Percentiles rank a stretch among this genome's conserved stretches.
Conservation (phyloP, 2,329 filamentous ascomycete genomes). For the Bipolaris gigantea region DNA sequence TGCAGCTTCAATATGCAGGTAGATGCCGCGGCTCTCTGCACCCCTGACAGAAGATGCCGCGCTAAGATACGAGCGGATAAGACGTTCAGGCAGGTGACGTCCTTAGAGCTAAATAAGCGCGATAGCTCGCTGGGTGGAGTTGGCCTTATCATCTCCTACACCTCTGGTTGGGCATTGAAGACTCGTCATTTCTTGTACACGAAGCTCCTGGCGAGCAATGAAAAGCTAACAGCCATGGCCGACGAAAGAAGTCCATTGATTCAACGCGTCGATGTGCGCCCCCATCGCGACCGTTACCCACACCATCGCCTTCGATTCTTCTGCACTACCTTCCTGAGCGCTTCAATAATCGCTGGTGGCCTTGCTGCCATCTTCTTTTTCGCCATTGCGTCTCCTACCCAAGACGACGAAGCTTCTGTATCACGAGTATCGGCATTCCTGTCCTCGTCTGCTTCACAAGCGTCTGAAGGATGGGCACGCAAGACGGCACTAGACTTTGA, state of each 20-base stretch:
- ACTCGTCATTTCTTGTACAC: slow-evolving; percentile 9
- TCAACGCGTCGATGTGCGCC: slow-evolving; percentile 60
- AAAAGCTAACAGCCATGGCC: slow-evolving; percentile 44
- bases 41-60: slow-evolving; percentile 9
- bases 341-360: slow-evolving; percentile 44
- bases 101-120: slow-evolving; percentile 3
- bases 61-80: slow-evolving; percentile 17
- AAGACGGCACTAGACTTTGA: slow-evolving; percentile 55
- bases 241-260: slow-evolving; percentile 69
- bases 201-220: slow-evolving; percentile 25
- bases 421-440: slow-evolving; percentile 12
- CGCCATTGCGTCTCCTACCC: slow-evolving; percentile 40
- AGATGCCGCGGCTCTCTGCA: not conserved
- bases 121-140: slow-evolving; percentile 6
- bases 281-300: slow-evolving; percentile 53
- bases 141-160: slow-evolving; percentile 1
- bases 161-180: slow-evolving; percentile 4
- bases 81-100: slow-evolving; percentile 13
- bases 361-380: slow-evolving; percentile 45
- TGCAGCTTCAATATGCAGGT: too few species aligned
- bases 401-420: slow-evolving; percentile 25
- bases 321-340: slow-evolving; percentile 60
- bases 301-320: slow-evolving; percentile 66
- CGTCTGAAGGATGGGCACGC: slow-evolving; percentile 46
- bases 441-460: slow-evolving; percentile 25